phyloP scores from a whole-genome alignment of 176 grass and related monocot genomes.

The Carex littledalei region DNA sequence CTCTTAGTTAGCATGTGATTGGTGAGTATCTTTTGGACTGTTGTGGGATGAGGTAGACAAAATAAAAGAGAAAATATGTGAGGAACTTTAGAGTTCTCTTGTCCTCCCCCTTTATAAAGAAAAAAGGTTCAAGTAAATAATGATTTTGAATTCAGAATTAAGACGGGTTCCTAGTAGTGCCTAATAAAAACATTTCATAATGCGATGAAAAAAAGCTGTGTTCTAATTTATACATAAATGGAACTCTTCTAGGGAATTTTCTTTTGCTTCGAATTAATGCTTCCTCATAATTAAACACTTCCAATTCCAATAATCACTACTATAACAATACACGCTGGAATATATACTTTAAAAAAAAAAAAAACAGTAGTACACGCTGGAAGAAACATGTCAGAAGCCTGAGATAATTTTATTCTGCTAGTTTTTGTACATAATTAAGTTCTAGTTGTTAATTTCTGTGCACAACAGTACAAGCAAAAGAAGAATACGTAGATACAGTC shows the following conservation, averaged over 20 bases:
- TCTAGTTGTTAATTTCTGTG: background rate
- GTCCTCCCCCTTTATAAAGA: background rate
- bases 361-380: background rate
- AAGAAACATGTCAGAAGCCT: background rate
- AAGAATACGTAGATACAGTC: background rate
- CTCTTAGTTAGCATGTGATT: conserved; percentile 23
- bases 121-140: background rate
- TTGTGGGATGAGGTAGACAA: background rate
- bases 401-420: background rate
- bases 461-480: background rate
- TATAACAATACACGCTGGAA: background rate
- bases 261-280: background rate
- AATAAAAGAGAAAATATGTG: background rate
- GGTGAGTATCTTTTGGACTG: conserved; percentile 21
- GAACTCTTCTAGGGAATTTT: background rate
- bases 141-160: background rate
- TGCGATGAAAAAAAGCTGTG: background rate
- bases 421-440: background rate
- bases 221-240: background rate
- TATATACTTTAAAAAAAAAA: too few relatives aligned
- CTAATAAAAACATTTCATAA: too few relatives aligned
- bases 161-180: background rate
- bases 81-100: background rate
- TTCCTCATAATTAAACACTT: background rate
- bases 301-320: background rate